These are phyloP conservation scores for Jamesozyma piceae DNA, from an alignment of 805 yeast species.

Conservation along the genomic window DNA sequence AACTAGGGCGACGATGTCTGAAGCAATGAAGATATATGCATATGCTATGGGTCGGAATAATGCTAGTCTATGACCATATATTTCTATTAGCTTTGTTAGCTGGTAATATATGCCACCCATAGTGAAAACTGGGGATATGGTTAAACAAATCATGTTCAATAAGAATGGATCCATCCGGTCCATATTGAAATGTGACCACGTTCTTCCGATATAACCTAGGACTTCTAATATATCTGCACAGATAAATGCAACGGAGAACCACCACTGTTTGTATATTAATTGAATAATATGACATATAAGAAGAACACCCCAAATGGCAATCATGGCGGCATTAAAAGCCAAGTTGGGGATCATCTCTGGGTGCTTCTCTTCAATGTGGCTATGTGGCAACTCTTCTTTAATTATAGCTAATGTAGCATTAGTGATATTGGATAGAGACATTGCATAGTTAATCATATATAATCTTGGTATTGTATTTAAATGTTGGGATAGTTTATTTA, in stretches of 20 bases:
- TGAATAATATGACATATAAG: constrained; percentile 38
- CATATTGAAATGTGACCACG: constrained; percentile 35
- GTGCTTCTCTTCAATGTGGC: constrained; percentile 6
- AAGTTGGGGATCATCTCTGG: constrained; percentile 40
- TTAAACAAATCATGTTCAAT: constrained; percentile 58
- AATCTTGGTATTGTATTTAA: neutral
- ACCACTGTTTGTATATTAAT: constrained; percentile 44
- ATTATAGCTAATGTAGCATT: constrained; percentile 41
- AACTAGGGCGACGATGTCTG: constrained; percentile 57
- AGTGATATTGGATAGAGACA: constrained; percentile 13
- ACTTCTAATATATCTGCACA: constrained; percentile 52
- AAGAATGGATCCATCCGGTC: constrained; percentile 37
- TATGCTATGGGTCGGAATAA: constrained; percentile 28
- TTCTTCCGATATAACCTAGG: constrained; percentile 59
- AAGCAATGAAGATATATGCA: constrained; percentile 52
- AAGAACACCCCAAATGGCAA: constrained; percentile 44
- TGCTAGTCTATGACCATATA: constrained; percentile 51
- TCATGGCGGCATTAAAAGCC: constrained; percentile 51
- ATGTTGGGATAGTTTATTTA: no score
- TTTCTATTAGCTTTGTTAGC: constrained; percentile 55
- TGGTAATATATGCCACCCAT: constrained; percentile 77
- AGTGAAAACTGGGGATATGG: constrained; percentile 73
- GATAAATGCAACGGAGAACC: constrained; percentile 53
- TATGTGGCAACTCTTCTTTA: constrained; percentile 14
- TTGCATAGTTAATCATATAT: neutral